Evolutionary conservation across 192 early-diverging fungal species (phyloP).

Genomic region (Gigaspora rosea): DNA sequence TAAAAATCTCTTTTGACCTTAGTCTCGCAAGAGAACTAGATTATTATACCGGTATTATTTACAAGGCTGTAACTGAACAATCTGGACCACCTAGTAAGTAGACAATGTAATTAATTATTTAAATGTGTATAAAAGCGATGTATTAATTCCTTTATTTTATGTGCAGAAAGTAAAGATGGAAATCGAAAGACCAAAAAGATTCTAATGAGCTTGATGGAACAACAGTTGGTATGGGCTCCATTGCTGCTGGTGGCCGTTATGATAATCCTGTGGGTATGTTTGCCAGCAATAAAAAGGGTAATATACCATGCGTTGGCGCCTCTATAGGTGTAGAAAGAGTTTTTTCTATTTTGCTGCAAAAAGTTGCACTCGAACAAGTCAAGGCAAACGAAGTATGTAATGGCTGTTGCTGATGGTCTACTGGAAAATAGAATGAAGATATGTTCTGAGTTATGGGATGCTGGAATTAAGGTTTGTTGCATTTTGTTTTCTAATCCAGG

Average conservation of each 20-base stretch:
- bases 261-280: slow-evolving; percentile 98
- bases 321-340: slow-evolving; percentile 96
- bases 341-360: slow-evolving; percentile 79
- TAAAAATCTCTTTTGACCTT: too few species aligned
- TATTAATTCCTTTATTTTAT: not conserved
- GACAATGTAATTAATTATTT: too few species aligned
- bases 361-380: slow-evolving; percentile 59
- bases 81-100: too few species aligned
- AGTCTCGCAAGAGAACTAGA: too few species aligned
- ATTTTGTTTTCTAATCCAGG: not conserved
- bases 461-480: slow-evolving; percentile 63
- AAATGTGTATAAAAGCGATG: not conserved
- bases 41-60: too few species aligned
- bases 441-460: slow-evolving; percentile 89
- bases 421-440: slow-evolving; percentile 89
- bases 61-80: too few species aligned
- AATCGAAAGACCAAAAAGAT: slow-evolving; percentile 48
- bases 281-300: slow-evolving; percentile 60
- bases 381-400: slow-evolving; percentile 84
- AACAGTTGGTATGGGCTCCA: slow-evolving; percentile 87
- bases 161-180: slow-evolving; percentile 47
- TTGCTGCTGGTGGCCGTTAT: slow-evolving; percentile 97
- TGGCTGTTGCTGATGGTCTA: slow-evolving; percentile 75
- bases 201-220: slow-evolving; percentile 70
- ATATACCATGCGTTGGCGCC: slow-evolving; percentile 94